These are phyloP conservation scores for Parastagonospora avenae DNA, from an alignment of 2,329 filamentous ascomycete species.

Conservation along the genomic window DNA sequence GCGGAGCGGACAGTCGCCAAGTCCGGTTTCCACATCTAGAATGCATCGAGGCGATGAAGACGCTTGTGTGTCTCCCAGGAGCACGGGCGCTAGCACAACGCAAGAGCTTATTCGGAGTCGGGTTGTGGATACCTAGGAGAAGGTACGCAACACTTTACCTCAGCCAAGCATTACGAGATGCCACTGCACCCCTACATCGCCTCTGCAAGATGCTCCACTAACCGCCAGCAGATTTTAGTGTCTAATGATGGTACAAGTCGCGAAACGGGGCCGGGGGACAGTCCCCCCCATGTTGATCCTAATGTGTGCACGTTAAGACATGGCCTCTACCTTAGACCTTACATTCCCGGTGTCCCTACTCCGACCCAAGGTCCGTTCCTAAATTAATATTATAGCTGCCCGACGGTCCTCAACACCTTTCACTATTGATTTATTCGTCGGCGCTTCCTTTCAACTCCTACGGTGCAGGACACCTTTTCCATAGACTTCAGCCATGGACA, in stretches of 20 bases:
- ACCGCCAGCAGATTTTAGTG: constrained; percentile 26
- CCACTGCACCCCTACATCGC: constrained; percentile 29
- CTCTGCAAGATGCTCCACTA: constrained; percentile 26
- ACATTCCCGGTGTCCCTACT: constrained; percentile 11
- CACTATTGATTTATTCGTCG: constrained; percentile 19
- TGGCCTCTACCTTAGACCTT: constrained; percentile 21
- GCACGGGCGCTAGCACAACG: constrained; percentile 26
- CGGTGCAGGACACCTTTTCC: constrained; percentile 40
- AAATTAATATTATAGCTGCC: constrained; percentile 16
- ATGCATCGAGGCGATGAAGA: constrained; percentile 25
- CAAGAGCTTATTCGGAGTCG: constrained; percentile 36
- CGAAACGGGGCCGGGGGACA: constrained; percentile 32
- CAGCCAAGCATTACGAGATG: constrained; percentile 35
- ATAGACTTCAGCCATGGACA: constrained; percentile 34
- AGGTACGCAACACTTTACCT: constrained; percentile 37
- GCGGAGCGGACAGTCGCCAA: constrained; percentile 31
- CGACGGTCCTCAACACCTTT: constrained; percentile 16
- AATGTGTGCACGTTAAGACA: constrained; percentile 30
- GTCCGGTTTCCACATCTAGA: constrained; percentile 11
- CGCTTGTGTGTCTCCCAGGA: constrained; percentile 21
- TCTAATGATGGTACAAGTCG: constrained; percentile 25
- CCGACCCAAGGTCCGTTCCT: constrained; percentile 32
- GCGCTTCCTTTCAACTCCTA: constrained; percentile 21
- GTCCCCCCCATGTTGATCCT: constrained; percentile 21
- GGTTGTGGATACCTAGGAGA: constrained; percentile 36